Percentiles rank a stretch among this genome's conserved stretches.
Conservation (phyloP, 2,329 filamentous ascomycete genomes). For the Colletotrichum echinochloae region DNA sequence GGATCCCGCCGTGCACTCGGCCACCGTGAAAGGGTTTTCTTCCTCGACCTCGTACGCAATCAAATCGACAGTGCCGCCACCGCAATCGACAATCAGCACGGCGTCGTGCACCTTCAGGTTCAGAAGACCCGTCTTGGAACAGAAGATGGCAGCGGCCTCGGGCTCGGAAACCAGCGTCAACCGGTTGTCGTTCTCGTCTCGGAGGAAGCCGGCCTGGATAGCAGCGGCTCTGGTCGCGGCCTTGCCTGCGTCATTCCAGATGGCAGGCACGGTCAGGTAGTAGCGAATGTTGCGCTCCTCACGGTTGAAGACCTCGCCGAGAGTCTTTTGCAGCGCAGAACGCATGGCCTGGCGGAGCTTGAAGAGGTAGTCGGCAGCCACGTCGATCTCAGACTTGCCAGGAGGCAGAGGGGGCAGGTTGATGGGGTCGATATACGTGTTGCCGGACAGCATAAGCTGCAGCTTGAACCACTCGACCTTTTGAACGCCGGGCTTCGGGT, state of each 20-base stretch:
- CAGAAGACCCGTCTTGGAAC: slow-evolving; percentile 93
- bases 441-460: slow-evolving; percentile 97
- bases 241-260: slow-evolving; percentile 99
- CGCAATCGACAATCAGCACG: slow-evolving; percentile 97
- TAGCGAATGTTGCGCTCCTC: slow-evolving; percentile 98
- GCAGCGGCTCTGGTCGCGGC: slow-evolving; percentile 95
- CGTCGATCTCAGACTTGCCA: slow-evolving; percentile 98
- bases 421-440: slow-evolving; percentile 99
- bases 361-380: slow-evolving; percentile 99
- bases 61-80: slow-evolving; percentile 97
- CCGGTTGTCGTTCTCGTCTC: slow-evolving; percentile 97
- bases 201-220: slow-evolving; percentile 95
- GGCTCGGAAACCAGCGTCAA: slow-evolving; percentile 95
- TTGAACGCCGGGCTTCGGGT: slow-evolving; percentile 96
- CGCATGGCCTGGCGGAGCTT: slow-evolving; percentile 98
- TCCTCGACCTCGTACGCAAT: slow-evolving; percentile 99
- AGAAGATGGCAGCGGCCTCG: slow-evolving; percentile 97
- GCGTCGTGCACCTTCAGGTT: slow-evolving; percentile 99
- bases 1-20: slow-evolving; percentile 96
- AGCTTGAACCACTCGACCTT: slow-evolving; percentile 99
- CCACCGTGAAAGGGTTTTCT: slow-evolving; percentile 95
- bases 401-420: slow-evolving; percentile 97
- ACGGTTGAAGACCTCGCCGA: slow-evolving; percentile 97
- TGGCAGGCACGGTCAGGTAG: slow-evolving; percentile 97
- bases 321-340: slow-evolving; percentile 92